Evolutionary conservation across 176 grass and related monocot genomes (phyloP).

Genomic region (Calamus simplicifolius): DNA sequence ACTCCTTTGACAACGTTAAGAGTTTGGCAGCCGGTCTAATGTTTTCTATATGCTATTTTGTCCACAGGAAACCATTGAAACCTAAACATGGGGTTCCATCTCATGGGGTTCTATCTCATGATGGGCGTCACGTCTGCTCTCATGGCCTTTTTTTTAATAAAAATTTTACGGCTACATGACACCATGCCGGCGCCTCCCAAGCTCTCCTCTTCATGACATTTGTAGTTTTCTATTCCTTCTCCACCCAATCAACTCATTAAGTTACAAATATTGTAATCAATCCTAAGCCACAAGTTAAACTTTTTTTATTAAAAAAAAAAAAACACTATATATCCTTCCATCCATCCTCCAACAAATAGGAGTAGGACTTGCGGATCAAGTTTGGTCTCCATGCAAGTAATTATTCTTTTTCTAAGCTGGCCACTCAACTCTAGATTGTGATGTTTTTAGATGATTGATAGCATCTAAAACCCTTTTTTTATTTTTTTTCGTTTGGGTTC

Average conservation of each 20-base stretch:
- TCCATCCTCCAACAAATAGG: slow-evolving; percentile 15
- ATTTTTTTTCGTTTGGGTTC: too few relatives aligned
- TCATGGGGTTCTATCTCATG: slow-evolving; percentile 48
- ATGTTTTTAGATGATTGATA: too few relatives aligned
- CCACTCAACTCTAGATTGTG: too few relatives aligned
- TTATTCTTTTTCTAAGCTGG: not conserved
- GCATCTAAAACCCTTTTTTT: too few relatives aligned
- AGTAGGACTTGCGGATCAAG: slow-evolving; percentile 34
- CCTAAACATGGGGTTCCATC: slow-evolving; percentile 17
- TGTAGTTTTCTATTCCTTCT: slow-evolving; percentile 4
- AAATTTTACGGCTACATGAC: slow-evolving; percentile 48
- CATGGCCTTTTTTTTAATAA: slow-evolving; percentile 24
- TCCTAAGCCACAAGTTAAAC: slow-evolving; percentile 2
- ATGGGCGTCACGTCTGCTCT: slow-evolving; percentile 38
- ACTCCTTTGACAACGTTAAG: too few relatives aligned
- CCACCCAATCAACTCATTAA: not conserved
- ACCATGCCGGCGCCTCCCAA: slow-evolving; percentile 19
- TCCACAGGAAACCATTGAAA: too few relatives aligned
- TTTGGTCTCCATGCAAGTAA: slow-evolving; percentile 34
- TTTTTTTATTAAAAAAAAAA: too few relatives aligned
- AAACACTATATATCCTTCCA: slow-evolving; percentile 6
- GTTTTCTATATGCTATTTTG: too few relatives aligned
- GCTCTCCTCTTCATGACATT: slow-evolving; percentile 7
- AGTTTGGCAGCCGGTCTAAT: too few relatives aligned
- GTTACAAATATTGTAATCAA: slow-evolving; percentile 23